Evolutionary conservation across 2,329 filamentous ascomycete species (phyloP).

Genomic region (Talaromyces sp.): DNA sequence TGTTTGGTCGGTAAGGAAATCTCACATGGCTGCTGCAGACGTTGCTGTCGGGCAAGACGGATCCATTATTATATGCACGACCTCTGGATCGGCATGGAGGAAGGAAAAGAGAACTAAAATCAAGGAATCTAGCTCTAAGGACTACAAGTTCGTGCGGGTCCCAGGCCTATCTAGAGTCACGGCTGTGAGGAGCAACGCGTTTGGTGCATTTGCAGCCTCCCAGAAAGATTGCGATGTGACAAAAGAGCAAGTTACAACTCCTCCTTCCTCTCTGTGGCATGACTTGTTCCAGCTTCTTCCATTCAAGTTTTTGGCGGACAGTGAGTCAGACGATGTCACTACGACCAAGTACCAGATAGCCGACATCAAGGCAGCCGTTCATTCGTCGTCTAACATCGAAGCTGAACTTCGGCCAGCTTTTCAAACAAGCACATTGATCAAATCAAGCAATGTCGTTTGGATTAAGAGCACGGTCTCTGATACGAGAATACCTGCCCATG

Average conservation of each 20-base stretch:
- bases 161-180: slow-evolving; percentile 80
- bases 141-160: slow-evolving; percentile 92
- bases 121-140: slow-evolving; percentile 70
- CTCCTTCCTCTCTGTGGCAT: slow-evolving; percentile 64
- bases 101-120: slow-evolving; percentile 76
- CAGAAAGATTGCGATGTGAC: slow-evolving; percentile 80
- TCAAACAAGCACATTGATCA: slow-evolving; percentile 15
- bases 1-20: slow-evolving; percentile 85
- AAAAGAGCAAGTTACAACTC: slow-evolving; percentile 62
- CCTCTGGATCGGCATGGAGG: slow-evolving; percentile 88
- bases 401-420: slow-evolving; percentile 28
- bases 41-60: slow-evolving; percentile 87
- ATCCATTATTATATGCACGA: slow-evolving; percentile 87
- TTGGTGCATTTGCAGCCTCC: slow-evolving; percentile 83
- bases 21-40: slow-evolving; percentile 75
- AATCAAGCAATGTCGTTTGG: slow-evolving; percentile 30
- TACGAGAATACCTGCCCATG: slow-evolving; percentile 71
- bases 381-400: slow-evolving; percentile 43
- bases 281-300: slow-evolving; percentile 66
- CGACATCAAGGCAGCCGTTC: slow-evolving; percentile 35
- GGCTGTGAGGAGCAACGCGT: slow-evolving; percentile 78
- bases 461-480: slow-evolving; percentile 57
- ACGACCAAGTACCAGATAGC: slow-evolving; percentile 12
- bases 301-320: slow-evolving; percentile 55
- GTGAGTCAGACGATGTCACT: slow-evolving; percentile 13